Base-by-base conservation (phyloP, 306 rosid species). In the Prunus mira region DNA sequence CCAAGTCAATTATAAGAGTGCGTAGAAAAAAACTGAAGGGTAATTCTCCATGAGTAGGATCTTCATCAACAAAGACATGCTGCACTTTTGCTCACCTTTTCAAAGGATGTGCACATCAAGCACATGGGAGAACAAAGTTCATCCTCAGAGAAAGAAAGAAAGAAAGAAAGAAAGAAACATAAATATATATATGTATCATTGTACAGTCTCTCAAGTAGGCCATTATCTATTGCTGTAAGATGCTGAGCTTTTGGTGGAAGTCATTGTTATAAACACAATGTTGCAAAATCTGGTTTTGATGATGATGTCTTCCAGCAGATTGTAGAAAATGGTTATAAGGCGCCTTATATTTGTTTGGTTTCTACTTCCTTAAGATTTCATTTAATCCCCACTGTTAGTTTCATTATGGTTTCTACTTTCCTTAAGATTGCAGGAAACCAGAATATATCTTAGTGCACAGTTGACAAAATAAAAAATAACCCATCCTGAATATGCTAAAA, bases 101-200 rank as follows among this genome's bases (percentile, higher is more conserved):
- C 12, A 61, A 34, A 73, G 45, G 57, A 43, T 41, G 13, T 74
- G 69, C 61, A 28, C 58, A 64, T 74, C 61, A 6, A 41, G 69
- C 62, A 62, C 46, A 50, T 74, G 78, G 61, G 69, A 46, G 69
- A 74, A 74, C 49, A 73, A 62, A 27, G 78, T 62, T 67, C 15
- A 19, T 25, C 68, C 50, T 5, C 18, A 8, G 17, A 4, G 6
- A 13, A 51, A 15, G 41, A 27, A 15, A 12, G 14, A 46, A 8
- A 46, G 24, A 22, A 22, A 22, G 24, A 45, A 7, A 45, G 50
- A 46, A 46, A 46, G 15, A 46, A 46, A 9, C 7, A 32, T 32
- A 50, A 51, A 3, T 15, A 27, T 12, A 24, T 1, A 12, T 24
- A 15, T 52, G 19, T 51, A 52, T 24, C 64, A 32, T 52, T 52